Percentiles rank a stretch among this genome's conserved stretches.
Conservation (phyloP, 352 stramenopile genomes). For the Phytophthora pluvialis region DNA sequence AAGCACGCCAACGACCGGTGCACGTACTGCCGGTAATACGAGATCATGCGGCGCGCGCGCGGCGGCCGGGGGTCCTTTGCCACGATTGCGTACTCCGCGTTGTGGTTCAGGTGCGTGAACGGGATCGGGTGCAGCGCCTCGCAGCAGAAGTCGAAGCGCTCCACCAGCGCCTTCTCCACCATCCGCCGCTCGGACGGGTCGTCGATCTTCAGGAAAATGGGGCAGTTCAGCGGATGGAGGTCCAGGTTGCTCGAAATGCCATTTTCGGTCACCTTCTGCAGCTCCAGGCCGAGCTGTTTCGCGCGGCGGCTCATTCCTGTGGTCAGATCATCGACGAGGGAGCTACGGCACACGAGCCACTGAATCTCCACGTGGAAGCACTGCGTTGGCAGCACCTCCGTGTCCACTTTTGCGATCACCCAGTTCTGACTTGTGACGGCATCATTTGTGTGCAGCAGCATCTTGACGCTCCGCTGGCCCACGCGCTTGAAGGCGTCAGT, state of each 20-base stretch:
- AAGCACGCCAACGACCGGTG: slow-evolving; percentile 70
- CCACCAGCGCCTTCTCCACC: slow-evolving; percentile 66
- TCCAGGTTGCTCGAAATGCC: slow-evolving; percentile 81
- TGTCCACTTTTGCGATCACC: slow-evolving; percentile 82
- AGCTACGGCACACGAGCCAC: slow-evolving; percentile 85
- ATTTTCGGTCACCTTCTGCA: slow-evolving; percentile 78
- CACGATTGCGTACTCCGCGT: slow-evolving; percentile 57
- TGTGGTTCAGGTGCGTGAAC: slow-evolving; percentile 59
- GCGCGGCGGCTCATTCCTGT: slow-evolving; percentile 67
- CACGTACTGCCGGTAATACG: slow-evolving; percentile 75
- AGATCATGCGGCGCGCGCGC: slow-evolving; percentile 42
- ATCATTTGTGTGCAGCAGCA: slow-evolving; percentile 70
- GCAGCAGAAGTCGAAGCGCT: slow-evolving; percentile 74
- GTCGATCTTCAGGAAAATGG: slow-evolving; percentile 73
- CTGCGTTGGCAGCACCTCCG: slow-evolving; percentile 65
- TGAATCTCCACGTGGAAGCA: slow-evolving; percentile 88
- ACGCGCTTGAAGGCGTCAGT: slow-evolving; percentile 72
- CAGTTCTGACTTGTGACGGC: slow-evolving; percentile 82
- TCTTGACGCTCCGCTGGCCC: slow-evolving; percentile 70
- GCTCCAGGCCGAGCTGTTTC: slow-evolving; percentile 79
- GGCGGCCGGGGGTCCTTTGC: slow-evolving; percentile 31
- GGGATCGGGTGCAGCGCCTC: slow-evolving; percentile 73
- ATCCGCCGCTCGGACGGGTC: slow-evolving; percentile 52
- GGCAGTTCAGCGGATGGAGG: slow-evolving; percentile 76
- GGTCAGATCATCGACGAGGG: slow-evolving; percentile 84